These are phyloP conservation scores for Ustilago trichophora DNA, from an alignment of 1,284 basidiomycete genomes.

Conservation along the genomic window DNA sequence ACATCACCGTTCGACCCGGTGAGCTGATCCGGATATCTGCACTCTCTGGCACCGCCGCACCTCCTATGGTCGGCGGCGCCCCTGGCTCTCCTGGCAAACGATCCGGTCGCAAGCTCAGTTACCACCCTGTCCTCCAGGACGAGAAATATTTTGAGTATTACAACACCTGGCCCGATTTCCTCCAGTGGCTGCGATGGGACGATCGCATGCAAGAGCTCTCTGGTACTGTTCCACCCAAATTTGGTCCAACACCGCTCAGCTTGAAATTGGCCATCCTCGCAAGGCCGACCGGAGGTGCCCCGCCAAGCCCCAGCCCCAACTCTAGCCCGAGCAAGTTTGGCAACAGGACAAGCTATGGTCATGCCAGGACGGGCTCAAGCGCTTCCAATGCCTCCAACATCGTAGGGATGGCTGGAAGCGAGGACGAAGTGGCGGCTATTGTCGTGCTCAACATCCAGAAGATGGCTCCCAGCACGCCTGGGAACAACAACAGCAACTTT, in stretches of 20 bases:
- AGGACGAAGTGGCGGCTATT: slow-evolving; percentile 46
- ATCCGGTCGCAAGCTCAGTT: slow-evolving; percentile 42
- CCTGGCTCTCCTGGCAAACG: slow-evolving; percentile 57
- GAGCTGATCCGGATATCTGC: slow-evolving; percentile 51
- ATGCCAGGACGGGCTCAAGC: slow-evolving; percentile 12
- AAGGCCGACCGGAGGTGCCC: slow-evolving; percentile 13
- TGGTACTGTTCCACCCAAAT: slow-evolving; percentile 52
- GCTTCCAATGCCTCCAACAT: slow-evolving; percentile 14
- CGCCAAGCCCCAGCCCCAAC: slow-evolving; percentile 26
- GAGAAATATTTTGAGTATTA: slow-evolving; percentile 55
- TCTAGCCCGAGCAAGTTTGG: slow-evolving; percentile 25
- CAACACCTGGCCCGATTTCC: slow-evolving; percentile 56
- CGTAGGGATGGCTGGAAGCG: slow-evolving; percentile 5
- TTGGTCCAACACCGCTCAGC: slow-evolving; percentile 37
- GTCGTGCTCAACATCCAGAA: slow-evolving; percentile 37
- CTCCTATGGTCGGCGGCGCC: slow-evolving; percentile 52
- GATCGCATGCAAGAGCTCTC: slow-evolving; percentile 51
- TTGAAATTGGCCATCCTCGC: slow-evolving; percentile 41
- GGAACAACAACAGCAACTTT: not conserved
- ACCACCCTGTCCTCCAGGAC: slow-evolving; percentile 53
- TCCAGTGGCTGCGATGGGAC: slow-evolving; percentile 60
- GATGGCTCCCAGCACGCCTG: slow-evolving; percentile 8
- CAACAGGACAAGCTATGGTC: slow-evolving; percentile 10
- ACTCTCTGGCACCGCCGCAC: slow-evolving; percentile 40
- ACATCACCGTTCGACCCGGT: slow-evolving; percentile 19